A percentile compares a stretch with the other conserved stretches of the same genome.
phyloP scores from a whole-genome alignment of 345 rosid species.

The Cardamine resedifolia region DNA sequence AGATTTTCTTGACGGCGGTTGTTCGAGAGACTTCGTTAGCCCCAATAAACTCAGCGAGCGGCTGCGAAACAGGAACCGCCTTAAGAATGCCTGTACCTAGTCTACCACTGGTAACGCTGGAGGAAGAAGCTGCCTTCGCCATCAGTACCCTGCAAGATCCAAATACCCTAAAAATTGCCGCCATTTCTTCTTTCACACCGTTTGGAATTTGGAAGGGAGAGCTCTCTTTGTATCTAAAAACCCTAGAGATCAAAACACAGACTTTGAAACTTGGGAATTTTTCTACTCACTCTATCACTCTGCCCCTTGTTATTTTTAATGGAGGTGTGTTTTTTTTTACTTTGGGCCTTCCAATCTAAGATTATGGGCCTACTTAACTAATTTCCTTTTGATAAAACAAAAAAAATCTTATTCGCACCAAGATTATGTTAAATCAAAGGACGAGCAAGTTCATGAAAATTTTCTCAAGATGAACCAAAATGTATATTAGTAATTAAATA shows the following conservation, averaged over 20 bases:
- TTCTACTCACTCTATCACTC: not conserved
- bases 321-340: not conserved
- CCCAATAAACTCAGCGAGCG: conserved; percentile 48
- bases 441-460: too few relatives aligned
- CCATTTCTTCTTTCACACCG: conserved; percentile 14
- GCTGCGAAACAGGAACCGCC: conserved; percentile 22
- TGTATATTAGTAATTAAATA: too few relatives aligned
- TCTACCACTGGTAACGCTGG: not conserved
- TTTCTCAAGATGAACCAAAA: too few relatives aligned
- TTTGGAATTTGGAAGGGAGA: conserved; percentile 1
- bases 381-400: too few relatives aligned
- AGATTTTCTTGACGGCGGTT: conserved; percentile 48
- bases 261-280: not conserved
- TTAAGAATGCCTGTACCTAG: conserved; percentile 17
- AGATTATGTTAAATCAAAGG: too few relatives aligned
- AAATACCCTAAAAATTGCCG: conserved; percentile 30
- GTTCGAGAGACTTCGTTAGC: conserved; percentile 46
- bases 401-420: too few relatives aligned
- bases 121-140: conserved; percentile 30
- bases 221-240: not conserved
- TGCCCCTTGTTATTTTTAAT: not conserved
- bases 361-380: not conserved
- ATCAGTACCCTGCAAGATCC: conserved; percentile 30
- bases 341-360: conserved; percentile 8
- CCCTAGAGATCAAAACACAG: conserved; percentile 27